Evolutionary conservation across 345 rosid genomes (phyloP).

Genomic region (Corchorus olitorius): DNA sequence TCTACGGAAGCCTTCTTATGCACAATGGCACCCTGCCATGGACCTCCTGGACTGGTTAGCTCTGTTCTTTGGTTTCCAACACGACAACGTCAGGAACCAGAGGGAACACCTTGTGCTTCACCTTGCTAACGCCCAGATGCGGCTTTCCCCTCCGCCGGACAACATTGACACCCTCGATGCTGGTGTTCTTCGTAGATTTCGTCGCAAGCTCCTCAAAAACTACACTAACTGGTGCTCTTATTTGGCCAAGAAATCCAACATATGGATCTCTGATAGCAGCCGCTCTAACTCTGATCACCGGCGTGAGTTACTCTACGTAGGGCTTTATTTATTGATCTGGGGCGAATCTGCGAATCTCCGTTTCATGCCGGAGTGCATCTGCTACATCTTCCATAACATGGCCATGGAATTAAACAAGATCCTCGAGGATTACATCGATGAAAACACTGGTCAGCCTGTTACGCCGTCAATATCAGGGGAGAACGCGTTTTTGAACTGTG

Average conservation of each 20-base stretch:
- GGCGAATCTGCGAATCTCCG: slow-evolving; percentile 90
- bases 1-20: slow-evolving; percentile 74
- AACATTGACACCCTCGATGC: slow-evolving; percentile 81
- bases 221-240: slow-evolving; percentile 91
- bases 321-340: slow-evolving; percentile 79
- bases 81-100: slow-evolving; percentile 84
- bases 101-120: slow-evolving; percentile 92
- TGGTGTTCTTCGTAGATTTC: slow-evolving; percentile 66
- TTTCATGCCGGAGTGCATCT: slow-evolving; percentile 87
- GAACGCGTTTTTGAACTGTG: slow-evolving; percentile 65
- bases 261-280: slow-evolving; percentile 86
- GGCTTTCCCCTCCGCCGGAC: slow-evolving; percentile 88
- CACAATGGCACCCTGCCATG: slow-evolving; percentile 73
- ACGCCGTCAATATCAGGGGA: slow-evolving; percentile 79
- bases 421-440: slow-evolving; percentile 76
- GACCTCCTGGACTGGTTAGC: slow-evolving; percentile 93
- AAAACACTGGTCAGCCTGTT: slow-evolving; percentile 86
- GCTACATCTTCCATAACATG: slow-evolving; percentile 89
- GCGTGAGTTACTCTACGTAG: slow-evolving; percentile 69
- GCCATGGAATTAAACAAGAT: slow-evolving; percentile 89
- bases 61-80: slow-evolving; percentile 84
- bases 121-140: slow-evolving; percentile 96
- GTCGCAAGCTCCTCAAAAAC: slow-evolving; percentile 68
- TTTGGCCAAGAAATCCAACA: slow-evolving; percentile 71
- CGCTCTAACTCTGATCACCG: slow-evolving; percentile 55